These are phyloP conservation scores for Populus tomentosa DNA, from an alignment of 441 rosid species.

Conservation along the genomic window DNA sequence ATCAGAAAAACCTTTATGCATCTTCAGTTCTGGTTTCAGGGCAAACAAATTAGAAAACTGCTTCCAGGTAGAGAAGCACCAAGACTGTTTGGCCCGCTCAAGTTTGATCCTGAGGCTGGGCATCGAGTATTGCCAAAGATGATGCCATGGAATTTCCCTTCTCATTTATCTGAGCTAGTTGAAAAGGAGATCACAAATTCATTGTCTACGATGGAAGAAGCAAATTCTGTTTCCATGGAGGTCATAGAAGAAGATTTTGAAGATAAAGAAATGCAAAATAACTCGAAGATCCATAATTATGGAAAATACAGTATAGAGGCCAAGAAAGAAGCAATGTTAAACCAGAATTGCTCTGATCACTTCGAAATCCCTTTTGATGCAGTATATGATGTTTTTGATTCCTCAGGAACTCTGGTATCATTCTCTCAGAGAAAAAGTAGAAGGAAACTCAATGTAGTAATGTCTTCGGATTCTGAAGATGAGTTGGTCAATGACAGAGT, in stretches of 20 bases:
- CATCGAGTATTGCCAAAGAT: conserved; percentile 60
- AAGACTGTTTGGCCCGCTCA: conserved; percentile 23
- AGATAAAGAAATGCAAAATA: conserved; percentile 26
- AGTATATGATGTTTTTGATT: conserved; percentile 33
- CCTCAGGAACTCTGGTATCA: conserved; percentile 43
- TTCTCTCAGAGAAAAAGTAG: conserved; percentile 32
- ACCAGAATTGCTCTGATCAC: conserved; percentile 51
- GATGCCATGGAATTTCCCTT: conserved; percentile 70
- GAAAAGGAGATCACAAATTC: conserved; percentile 64
- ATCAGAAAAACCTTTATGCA: conserved; percentile 78
- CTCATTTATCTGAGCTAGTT: conserved; percentile 66
- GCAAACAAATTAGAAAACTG: conserved; percentile 39
- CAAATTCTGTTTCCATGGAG: conserved; percentile 28
- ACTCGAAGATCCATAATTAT: conserved; percentile 30
- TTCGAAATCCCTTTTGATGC: conserved; percentile 30
- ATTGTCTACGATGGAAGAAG: conserved; percentile 47
- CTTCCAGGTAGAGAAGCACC: conserved; percentile 39
- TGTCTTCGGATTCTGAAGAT: conserved; percentile 90
- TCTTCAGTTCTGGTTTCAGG: conserved; percentile 93
- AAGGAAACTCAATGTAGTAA: conserved; percentile 49
- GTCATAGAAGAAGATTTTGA: conserved; percentile 40
- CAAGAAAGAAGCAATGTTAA: conserved; percentile 77
- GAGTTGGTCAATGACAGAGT: conserved; percentile 29
- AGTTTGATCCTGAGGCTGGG: conserved; percentile 57
- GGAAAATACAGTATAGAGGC: conserved; percentile 44